A percentile compares a stretch with the other conserved stretches of the same genome.
phyloP scores from a whole-genome alignment of 2,329 filamentous ascomycete genomes.

The Plenodomus lindquistii region DNA sequence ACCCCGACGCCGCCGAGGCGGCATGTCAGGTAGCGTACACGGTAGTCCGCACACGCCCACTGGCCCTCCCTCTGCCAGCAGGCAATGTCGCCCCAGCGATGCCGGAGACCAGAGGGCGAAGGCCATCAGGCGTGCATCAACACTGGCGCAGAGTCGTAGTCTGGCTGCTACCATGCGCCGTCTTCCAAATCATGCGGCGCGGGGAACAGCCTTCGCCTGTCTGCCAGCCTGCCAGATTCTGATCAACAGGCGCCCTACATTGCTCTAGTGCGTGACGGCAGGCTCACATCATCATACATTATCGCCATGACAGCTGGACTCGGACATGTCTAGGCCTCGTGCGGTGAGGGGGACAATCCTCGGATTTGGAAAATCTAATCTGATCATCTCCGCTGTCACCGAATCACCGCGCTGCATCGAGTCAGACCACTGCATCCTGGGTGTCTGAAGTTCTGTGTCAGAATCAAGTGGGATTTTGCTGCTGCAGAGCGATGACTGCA shows the following conservation, averaged over 20 bases:
- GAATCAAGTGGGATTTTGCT: background rate
- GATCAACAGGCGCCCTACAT: background rate
- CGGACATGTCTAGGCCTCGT: conserved; percentile 10
- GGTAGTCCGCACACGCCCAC: background rate
- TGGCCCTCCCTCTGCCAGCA: background rate
- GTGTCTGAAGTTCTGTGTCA: background rate
- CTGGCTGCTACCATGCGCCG: background rate
- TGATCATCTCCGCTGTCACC: conserved; percentile 26
- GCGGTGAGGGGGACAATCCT: conserved; percentile 15
- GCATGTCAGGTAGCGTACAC: conserved; percentile 18
- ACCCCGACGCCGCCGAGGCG: conserved; percentile 30
- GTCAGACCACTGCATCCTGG: background rate
- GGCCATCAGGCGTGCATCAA: background rate
- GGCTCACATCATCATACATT: conserved; percentile 10
- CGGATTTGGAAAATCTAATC: conserved; percentile 29
- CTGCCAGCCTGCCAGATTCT: background rate
- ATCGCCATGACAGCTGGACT: conserved; percentile 17
- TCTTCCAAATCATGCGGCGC: background rate
- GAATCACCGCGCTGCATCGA: background rate
- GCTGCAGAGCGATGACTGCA: background rate
- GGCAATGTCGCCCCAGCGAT: conserved; percentile 12
- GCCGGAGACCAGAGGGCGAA: conserved; percentile 14
- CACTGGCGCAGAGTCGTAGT: background rate
- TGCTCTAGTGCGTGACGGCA: conserved; percentile 6
- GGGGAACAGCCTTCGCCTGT: background rate